phyloP scores from a whole-genome alignment of 1,284 basidiomycete species.

The Afroboletus lepidellus region DNA sequence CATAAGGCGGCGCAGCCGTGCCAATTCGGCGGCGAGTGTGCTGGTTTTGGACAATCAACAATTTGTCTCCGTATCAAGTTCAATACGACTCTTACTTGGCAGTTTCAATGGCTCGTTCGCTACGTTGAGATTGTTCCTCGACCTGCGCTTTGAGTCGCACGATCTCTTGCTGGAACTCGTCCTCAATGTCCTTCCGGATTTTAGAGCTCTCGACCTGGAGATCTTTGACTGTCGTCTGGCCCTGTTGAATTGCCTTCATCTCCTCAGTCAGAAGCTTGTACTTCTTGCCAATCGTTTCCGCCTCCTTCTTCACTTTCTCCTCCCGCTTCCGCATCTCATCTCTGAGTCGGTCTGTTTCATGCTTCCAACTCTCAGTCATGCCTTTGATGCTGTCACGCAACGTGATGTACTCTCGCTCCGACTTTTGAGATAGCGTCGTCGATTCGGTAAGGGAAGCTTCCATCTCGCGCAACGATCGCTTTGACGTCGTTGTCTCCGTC shows the following conservation, averaged over 20 bases:
- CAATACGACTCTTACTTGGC: slow-evolving; percentile 50
- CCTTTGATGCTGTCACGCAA: slow-evolving; percentile 71
- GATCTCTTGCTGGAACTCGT: slow-evolving; percentile 49
- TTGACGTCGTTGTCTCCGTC: slow-evolving; percentile 64
- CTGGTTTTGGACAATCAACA: slow-evolving; percentile 34
- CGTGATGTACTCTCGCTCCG: slow-evolving; percentile 75
- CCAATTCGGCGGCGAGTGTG: slow-evolving; percentile 56
- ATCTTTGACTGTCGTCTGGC: slow-evolving; percentile 37
- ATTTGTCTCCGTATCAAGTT: background rate
- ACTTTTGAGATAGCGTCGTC: slow-evolving; percentile 72
- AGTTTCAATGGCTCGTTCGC: slow-evolving; percentile 54
- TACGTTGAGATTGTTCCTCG: slow-evolving; percentile 52
- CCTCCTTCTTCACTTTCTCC: slow-evolving; percentile 61
- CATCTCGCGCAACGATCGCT: slow-evolving; percentile 76
- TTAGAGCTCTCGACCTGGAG: slow-evolving; percentile 41
- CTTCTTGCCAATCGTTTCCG: slow-evolving; percentile 62
- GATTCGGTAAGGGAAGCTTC: slow-evolving; percentile 67
- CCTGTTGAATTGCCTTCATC: slow-evolving; percentile 48
- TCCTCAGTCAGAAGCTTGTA: slow-evolving; percentile 61
- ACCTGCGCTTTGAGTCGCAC: slow-evolving; percentile 46
- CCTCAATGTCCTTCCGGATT: slow-evolving; percentile 50
- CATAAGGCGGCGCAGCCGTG: slow-evolving; percentile 68
- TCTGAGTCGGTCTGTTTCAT: slow-evolving; percentile 60
- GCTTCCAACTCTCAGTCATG: slow-evolving; percentile 66
- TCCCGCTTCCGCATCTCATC: slow-evolving; percentile 73